Conservation (phyloP, 441 rosid species). For the Theobroma grandiflorum region DNA sequence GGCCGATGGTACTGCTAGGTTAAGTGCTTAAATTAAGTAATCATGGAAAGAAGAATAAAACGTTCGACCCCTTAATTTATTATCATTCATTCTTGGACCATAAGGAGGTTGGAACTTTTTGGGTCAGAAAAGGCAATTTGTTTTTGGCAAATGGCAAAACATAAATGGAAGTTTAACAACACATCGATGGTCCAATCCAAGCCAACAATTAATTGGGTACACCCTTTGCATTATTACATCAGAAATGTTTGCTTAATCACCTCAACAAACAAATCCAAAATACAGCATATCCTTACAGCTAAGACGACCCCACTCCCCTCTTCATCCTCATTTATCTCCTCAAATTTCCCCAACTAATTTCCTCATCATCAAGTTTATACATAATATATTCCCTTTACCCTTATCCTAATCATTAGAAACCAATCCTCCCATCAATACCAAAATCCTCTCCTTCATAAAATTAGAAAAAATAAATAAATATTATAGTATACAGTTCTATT, state of each 20-base stretch:
- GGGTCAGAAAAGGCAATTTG: not conserved
- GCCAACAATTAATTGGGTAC: not conserved
- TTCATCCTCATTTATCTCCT: not conserved
- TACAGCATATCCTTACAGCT: constrained; percentile 26
- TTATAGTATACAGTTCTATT: not conserved
- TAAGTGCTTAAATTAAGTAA: no score
- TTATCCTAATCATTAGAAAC: not conserved
- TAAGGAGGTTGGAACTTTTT: not conserved
- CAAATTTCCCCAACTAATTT: not conserved
- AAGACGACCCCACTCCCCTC: not conserved
- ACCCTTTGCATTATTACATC: not conserved
- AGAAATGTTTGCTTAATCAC: constrained; percentile 4
- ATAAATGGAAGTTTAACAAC: not conserved
- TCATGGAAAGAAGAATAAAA: no score
- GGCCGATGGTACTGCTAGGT: no score
- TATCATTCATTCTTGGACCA: not conserved
- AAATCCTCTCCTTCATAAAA: not conserved
- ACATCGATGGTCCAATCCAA: not conserved
- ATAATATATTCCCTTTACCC: not conserved
- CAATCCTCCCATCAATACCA: not conserved
- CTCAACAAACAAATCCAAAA: not conserved
- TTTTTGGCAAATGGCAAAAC: not conserved
- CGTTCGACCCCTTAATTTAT: no score
- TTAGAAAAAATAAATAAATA: not conserved
- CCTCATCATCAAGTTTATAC: not conserved